Evolutionary conservation across 805 yeast species (phyloP), one percentile per base, ranked within the genome.

Genomic region (Metschnikowia chrysomelidarum): DNA sequence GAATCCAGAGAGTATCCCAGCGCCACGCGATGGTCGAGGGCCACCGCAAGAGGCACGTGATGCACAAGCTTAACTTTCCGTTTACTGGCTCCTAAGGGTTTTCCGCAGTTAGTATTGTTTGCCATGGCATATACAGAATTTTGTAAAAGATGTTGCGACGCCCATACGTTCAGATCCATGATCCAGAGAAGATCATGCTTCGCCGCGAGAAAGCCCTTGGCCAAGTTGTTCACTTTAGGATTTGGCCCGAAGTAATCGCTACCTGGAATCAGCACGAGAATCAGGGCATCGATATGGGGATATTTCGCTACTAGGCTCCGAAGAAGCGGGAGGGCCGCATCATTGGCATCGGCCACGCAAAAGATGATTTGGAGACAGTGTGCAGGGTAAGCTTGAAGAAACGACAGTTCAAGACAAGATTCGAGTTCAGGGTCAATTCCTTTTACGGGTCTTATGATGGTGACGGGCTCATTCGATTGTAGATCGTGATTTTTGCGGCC

Each of bases 101-200:
- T 44, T 0, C 82, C 83, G 47, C 80, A 76, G 39, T 79, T 78
- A 17, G 68, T 54, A 25, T 80, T 73, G 11, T 68, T 57, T 26
- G 59, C 57, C 46, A 72, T 57, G 4, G 80, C 69, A 34, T 48
- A 53, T 4, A 86, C 81, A 0, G 94, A 82, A 36, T 91, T 72
- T 11, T 62, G 59, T 46, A 87, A 61, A 1, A 87, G 72, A 16
- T 80, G 76, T 1, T 81, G 76, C 21, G 77, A 60, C 1, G 81
- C 83, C 85, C 87, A 83, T 5, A 85, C 93, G 51, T 87, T 87
- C 18, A 89, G 79, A 59, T 87, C 96, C 63, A 85, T 70, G 11
- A 86, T 77, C 96, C 96, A 87, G 9, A 88, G 47, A 13, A 83
- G 72, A 52, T 87, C 95, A 57, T 75, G 65, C 47, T 75, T 73